Evolutionary conservation across 169 alveolate species (phyloP), one percentile per base, ranked within the genome.

Genomic region (Eimeria acervulina): DNA sequence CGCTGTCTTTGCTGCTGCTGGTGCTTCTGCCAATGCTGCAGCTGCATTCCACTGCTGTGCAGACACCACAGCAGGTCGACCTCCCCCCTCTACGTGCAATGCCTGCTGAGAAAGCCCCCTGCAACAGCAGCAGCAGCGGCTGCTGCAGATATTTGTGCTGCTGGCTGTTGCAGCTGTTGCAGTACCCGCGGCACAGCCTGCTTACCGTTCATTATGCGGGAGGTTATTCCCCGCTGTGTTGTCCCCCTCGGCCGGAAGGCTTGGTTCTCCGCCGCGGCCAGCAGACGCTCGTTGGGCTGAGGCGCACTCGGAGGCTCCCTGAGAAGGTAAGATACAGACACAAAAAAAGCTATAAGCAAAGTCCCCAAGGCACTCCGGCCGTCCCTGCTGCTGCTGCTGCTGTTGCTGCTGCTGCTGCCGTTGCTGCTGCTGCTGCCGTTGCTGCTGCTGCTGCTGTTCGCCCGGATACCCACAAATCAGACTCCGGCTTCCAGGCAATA

Each of bases 401-500:
- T 28, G 90, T 63, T 42, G 90, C 90, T 8, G 66, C 36, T 80
- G 59, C 38, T 80, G 90, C 85, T 74, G 85, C 85, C 38, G 51
- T 8, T 8, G 21, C 90, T 80, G 90, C 66, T 38, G 42, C 76
- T 47, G 92, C 74, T 51, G 92, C 47, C 6, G 76, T 36, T 40
- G 88, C 15, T 38, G 61, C 66, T 78, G 88, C 63, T 38, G 33
- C n/a, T 78, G 63, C 59, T 12, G 59, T 33, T 36, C 63, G 88
- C 81, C 47, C n/a, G 33, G 42, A 12, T 23, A 7, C 95, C 72
- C 38, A 90, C 95, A 90, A 63, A 28, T 90, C 95, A 6, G 95
- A 59, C 83, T 76, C 95, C 10, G 95, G 95, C 91, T 91, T 91
- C 95, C 95, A 91, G 36, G 91, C 90, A 15, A 91, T 84, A 26